phyloP scores from a whole-genome alignment of 805 yeast species.

The Candida ovalis region DNA sequence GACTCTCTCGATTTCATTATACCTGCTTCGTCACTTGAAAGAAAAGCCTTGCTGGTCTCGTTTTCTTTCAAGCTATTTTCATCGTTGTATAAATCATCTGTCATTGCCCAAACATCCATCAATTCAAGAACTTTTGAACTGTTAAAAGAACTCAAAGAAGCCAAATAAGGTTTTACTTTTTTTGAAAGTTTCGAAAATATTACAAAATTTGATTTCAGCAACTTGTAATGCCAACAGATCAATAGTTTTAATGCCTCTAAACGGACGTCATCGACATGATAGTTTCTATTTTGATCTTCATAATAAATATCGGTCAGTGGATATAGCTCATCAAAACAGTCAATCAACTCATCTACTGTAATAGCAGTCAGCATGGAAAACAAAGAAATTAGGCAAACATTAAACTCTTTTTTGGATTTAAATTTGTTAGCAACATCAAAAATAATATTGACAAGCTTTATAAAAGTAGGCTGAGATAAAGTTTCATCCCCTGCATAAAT shows the following conservation, averaged over 20 bases:
- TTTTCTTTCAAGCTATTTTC: conserved; percentile 10
- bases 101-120: conserved; percentile 18
- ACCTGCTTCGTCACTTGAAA: background rate
- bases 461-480: conserved; percentile 8
- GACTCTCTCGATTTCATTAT: conserved; percentile 13
- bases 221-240: conserved; percentile 9
- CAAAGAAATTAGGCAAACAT: conserved; percentile 12
- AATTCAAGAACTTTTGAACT: conserved; percentile 10
- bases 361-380: conserved; percentile 14
- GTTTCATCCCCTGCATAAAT: conserved; percentile 18
- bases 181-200: conserved; percentile 6
- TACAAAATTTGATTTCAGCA: conserved; percentile 2
- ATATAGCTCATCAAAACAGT: conserved; percentile 12
- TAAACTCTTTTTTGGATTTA: conserved; percentile 7
- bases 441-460: conserved; percentile 9
- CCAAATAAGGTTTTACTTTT: conserved; percentile 10
- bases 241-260: conserved; percentile 16
- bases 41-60: background rate
- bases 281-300: conserved; percentile 1
- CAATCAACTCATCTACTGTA: conserved; percentile 13
- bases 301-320: background rate
- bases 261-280: conserved; percentile 6
- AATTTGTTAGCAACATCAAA: conserved; percentile 10
- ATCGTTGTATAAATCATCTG: conserved; percentile 12
- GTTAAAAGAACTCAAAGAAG: conserved; percentile 1